Conservation (phyloP, 176 grass and related monocot genomes). For the Oryza meridionalis region DNA sequence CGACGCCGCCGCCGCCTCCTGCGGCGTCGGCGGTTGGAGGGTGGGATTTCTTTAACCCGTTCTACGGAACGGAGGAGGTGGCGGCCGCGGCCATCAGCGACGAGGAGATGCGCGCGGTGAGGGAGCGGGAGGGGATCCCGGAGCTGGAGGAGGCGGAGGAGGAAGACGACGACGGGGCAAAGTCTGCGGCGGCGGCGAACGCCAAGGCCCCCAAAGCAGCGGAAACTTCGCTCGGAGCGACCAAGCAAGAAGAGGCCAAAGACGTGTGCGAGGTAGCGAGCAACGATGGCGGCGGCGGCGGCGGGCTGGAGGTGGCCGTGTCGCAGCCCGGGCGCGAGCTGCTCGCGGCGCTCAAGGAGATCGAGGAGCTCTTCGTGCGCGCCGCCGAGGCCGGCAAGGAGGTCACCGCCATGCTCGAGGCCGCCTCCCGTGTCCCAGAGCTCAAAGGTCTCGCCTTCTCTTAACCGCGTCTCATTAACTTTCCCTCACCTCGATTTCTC, state of each 20-base stretch:
- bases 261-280: conserved; percentile 33
- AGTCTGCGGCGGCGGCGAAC: not conserved
- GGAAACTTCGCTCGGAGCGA: conserved; percentile 27
- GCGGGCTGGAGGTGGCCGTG: conserved; percentile 52
- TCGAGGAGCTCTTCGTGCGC: conserved; percentile 77
- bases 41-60: conserved; percentile 98
- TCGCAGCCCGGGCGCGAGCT: conserved; percentile 66
- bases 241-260: conserved; percentile 37
- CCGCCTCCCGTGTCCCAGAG: conserved; percentile 61
- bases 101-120: conserved; percentile 75
- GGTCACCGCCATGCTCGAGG: conserved; percentile 86
- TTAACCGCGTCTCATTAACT: conserved; percentile 41
- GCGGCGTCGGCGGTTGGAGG: conserved; percentile 49
- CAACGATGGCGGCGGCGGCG: conserved; percentile 37
- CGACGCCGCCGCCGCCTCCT: conserved; percentile 42
- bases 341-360: conserved; percentile 77
- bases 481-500: conserved; percentile 1
- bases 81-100: conserved; percentile 49
- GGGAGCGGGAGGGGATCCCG: conserved; percentile 93
- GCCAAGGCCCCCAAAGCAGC: conserved; percentile 15
- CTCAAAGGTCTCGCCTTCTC: conserved; percentile 66
- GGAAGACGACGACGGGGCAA: conserved; percentile 35
- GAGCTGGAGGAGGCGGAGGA: conserved; percentile 86
- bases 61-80: conserved; percentile 66
- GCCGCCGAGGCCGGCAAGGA: conserved; percentile 80